phyloP scores from a whole-genome alignment of 2,329 filamentous ascomycete genomes.

The Lasiodiplodia sp. region DNA sequence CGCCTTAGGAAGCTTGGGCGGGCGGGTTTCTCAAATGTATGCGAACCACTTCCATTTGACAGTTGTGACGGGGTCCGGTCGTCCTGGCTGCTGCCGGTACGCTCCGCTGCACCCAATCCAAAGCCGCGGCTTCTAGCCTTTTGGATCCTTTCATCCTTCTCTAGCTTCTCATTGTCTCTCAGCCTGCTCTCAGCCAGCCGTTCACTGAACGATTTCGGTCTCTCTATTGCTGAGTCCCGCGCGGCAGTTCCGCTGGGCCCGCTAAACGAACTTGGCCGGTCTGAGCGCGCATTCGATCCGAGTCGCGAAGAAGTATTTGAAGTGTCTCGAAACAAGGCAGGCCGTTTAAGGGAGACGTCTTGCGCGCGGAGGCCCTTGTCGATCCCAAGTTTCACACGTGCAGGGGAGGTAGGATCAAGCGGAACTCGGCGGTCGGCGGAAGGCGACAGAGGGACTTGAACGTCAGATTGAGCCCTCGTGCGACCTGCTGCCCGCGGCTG shows the following conservation, averaged over 20 bases:
- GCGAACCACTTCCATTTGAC: slow-evolving; percentile 13
- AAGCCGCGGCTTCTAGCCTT: slow-evolving; percentile 51
- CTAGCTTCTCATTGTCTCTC: slow-evolving; percentile 52
- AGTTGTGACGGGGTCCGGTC: slow-evolving; percentile 25
- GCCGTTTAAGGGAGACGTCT: slow-evolving; percentile 84
- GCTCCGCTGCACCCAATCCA: slow-evolving; percentile 36
- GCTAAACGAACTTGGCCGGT: slow-evolving; percentile 17
- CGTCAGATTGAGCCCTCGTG: slow-evolving; percentile 34
- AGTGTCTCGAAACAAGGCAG: slow-evolving; percentile 51
- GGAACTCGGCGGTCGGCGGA: slow-evolving; percentile 58
- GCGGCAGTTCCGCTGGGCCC: slow-evolving; percentile 10
- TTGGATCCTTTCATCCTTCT: slow-evolving; percentile 53
- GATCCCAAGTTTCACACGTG: slow-evolving; percentile 81
- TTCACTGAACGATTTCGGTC: slow-evolving; percentile 78
- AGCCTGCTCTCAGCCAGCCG: slow-evolving; percentile 73
- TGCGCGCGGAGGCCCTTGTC: slow-evolving; percentile 83
- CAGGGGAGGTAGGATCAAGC: slow-evolving; percentile 73
- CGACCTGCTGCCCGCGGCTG: slow-evolving; percentile 26
- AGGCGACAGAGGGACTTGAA: slow-evolving; percentile 82
- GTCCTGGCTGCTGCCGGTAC: slow-evolving; percentile 32
- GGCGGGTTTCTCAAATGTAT: slow-evolving; percentile 12
- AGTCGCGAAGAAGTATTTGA: slow-evolving; percentile 5
- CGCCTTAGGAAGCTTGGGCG: slow-evolving; percentile 7
- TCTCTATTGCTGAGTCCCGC: neutral
- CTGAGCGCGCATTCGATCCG: slow-evolving; percentile 17